Conservation (phyloP, 192 early-diverging fungal species). For the Coemansia sp. region DNA sequence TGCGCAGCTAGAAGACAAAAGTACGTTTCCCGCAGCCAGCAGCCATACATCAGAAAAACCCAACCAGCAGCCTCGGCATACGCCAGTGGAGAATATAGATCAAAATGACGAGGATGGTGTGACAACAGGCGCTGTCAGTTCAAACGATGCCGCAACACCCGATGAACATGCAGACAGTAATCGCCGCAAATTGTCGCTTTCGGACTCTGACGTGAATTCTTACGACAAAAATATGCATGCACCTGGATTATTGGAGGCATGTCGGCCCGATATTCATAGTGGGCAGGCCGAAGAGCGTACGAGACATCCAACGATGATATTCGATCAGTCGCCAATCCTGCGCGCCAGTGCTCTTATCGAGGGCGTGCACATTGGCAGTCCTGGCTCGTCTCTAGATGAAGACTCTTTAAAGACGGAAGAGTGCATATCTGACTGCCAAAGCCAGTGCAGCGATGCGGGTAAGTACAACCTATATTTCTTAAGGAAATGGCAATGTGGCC, state of each 20-base stretch:
- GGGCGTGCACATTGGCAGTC: not conserved
- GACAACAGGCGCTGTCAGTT: no score
- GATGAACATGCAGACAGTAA: not conserved
- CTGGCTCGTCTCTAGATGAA: not conserved
- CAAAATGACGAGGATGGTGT: no score
- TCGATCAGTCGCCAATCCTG: conserved; percentile 41
- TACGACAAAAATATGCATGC: conserved; percentile 32
- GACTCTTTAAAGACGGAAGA: not conserved
- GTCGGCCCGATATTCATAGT: not conserved
- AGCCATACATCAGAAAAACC: no score
- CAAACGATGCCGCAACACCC: not conserved
- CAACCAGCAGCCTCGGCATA: no score
- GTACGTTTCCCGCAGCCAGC: no score
- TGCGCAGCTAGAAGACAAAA: no score
- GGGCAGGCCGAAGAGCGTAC: conserved; percentile 13
- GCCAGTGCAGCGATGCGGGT: no score
- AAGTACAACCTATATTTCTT: no score
- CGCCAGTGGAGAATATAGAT: no score
- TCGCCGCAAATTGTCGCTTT: conserved; percentile 8
- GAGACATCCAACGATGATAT: conserved; percentile 44
- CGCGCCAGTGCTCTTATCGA: conserved; percentile 23
- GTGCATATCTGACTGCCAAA: no score
- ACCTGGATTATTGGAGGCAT: not conserved
- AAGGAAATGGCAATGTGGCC: no score
- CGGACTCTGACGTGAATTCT: conserved; percentile 10